Evolutionary conservation across 2,329 filamentous ascomycete genomes (phyloP).

Genomic region (Pleomassaria siparia): DNA sequence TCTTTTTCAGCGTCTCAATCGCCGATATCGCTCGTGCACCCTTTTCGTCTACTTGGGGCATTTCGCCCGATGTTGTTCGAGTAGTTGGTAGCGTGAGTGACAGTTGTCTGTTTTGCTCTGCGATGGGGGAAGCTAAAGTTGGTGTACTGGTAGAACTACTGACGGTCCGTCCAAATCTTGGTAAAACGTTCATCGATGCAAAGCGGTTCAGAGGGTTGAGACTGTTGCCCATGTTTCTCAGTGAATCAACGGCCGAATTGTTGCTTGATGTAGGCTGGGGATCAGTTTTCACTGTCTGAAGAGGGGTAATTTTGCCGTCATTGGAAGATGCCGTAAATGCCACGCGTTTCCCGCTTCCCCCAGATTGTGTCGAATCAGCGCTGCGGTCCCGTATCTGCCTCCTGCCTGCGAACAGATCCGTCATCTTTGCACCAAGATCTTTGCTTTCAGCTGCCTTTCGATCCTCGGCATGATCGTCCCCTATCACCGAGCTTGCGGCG

Average conservation of each 20-base stretch:
- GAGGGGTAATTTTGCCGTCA: conserved; percentile 26
- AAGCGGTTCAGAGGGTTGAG: conserved; percentile 82
- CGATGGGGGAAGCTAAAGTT: conserved; percentile 42
- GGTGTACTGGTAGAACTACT: conserved; percentile 45
- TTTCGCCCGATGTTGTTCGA: conserved; percentile 23
- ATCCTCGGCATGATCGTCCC: conserved; percentile 41
- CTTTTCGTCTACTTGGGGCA: conserved; percentile 28
- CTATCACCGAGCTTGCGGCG: conserved; percentile 56
- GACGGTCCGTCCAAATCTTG: conserved; percentile 68
- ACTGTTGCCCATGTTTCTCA: conserved; percentile 77
- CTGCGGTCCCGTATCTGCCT: conserved; percentile 69
- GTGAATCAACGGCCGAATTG: conserved; percentile 73
- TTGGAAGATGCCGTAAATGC: conserved; percentile 44
- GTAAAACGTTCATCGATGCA: conserved; percentile 71
- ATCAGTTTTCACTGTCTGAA: conserved; percentile 28
- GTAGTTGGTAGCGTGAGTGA: conserved; percentile 21
- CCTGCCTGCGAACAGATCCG: conserved; percentile 71
- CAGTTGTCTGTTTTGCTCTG: conserved; percentile 33
- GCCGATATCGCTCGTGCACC: conserved; percentile 46
- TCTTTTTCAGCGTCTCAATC: conserved; percentile 48
- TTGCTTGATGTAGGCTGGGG: conserved; percentile 21
- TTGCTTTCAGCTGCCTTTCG: conserved; percentile 16
- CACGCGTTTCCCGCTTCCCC: conserved; percentile 61
- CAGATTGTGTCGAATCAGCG: conserved; percentile 70
- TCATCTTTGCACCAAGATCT: conserved; percentile 59